phyloP scores from a whole-genome alignment of 345 rosid species.

The Arabidopsis arenosa region DNA sequence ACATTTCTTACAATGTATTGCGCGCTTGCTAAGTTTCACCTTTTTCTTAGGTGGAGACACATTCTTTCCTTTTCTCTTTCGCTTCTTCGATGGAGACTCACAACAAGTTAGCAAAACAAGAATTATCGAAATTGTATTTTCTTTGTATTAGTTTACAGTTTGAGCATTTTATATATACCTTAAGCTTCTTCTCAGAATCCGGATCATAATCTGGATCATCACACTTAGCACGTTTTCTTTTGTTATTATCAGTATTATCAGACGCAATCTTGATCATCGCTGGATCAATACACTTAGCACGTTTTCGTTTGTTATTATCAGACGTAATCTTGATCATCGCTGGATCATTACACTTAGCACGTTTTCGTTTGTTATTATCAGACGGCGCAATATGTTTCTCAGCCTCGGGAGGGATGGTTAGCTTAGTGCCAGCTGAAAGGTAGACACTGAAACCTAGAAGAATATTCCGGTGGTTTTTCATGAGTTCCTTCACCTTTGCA shows the following conservation, averaged over 20 bases:
- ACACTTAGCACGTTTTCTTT: neutral
- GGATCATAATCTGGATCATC: neutral
- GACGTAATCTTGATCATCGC: neutral
- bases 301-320: neutral
- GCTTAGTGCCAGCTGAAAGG: neutral
- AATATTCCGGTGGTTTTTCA: slow-evolving; percentile 8
- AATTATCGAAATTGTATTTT: neutral
- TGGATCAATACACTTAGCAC: neutral
- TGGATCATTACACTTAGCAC: neutral
- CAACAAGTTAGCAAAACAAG: neutral
- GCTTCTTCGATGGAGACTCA: neutral
- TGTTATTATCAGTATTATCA: neutral
- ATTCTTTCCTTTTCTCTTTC: neutral
- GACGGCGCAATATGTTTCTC: neutral
- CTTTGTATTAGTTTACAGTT: neutral
- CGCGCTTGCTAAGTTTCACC: neutral
- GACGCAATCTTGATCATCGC: neutral
- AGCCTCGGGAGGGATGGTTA: neutral
- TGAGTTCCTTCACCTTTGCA: neutral
- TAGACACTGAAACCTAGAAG: slow-evolving; percentile 3
- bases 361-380: neutral
- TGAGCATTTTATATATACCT: neutral
- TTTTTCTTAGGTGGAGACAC: neutral
- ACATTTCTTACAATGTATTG: slow-evolving; percentile 1
- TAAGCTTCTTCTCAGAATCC: neutral